Evolutionary conservation across 2,329 filamentous ascomycete species (phyloP).

Genomic region (Scleromitrula shiraiana): DNA sequence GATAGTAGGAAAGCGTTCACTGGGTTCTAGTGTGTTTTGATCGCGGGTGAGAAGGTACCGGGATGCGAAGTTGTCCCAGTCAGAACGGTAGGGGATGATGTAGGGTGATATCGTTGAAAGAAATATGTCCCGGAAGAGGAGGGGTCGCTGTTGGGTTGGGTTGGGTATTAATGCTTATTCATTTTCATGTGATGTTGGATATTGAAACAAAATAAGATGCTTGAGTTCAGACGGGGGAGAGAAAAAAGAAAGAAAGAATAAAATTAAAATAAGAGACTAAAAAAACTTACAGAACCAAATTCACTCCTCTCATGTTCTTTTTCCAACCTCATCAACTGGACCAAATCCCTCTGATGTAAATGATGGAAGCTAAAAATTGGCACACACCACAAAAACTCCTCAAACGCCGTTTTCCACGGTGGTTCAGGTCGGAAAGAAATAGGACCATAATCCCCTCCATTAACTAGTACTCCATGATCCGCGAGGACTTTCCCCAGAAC

Average conservation of each 20-base stretch:
- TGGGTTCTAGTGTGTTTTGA: neutral
- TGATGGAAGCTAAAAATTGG: slow-evolving; percentile 13
- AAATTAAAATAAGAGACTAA: neutral
- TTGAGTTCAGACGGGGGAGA: too few relatives aligned
- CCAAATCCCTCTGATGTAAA: slow-evolving; percentile 10
- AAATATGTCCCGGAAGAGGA: neutral
- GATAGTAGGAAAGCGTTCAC: neutral
- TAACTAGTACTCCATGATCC: slow-evolving; percentile 8
- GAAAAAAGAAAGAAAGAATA: neutral
- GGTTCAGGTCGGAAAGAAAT: slow-evolving; percentile 11
- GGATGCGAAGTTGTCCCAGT: slow-evolving; percentile 12
- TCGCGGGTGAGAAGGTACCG: neutral
- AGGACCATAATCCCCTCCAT: slow-evolving; percentile 2
- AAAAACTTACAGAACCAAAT: neutral
- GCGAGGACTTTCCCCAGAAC: slow-evolving; percentile 10
- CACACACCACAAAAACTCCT: slow-evolving; percentile 8
- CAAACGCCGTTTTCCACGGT: slow-evolving; percentile 13
- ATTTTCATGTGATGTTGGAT: too few relatives aligned
- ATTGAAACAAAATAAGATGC: too few relatives aligned
- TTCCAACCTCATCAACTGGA: slow-evolving; percentile 5
- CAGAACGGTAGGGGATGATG: neutral
- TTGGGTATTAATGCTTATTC: too few relatives aligned
- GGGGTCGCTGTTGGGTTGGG: neutral
- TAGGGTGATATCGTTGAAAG: neutral
- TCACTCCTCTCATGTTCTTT: neutral